phyloP scores from a whole-genome alignment of 1,139 yeast genomes.

The Nakaseomyces sp. region DNA sequence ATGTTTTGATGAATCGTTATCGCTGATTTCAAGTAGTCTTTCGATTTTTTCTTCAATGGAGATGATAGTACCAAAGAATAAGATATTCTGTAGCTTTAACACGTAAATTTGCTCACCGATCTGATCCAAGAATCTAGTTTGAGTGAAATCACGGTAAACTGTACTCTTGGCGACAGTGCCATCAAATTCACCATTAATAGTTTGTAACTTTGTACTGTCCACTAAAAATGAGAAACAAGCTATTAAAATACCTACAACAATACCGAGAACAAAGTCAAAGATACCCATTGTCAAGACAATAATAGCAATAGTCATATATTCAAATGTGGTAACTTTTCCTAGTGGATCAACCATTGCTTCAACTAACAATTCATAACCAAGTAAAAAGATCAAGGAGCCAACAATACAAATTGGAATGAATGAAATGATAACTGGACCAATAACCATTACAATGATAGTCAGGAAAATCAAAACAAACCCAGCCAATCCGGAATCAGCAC shows the following conservation, averaged over 20 bases:
- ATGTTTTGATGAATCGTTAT: conserved; percentile 34
- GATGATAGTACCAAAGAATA: conserved; percentile 92
- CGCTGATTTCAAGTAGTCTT: conserved; percentile 46
- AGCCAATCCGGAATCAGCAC: conserved; percentile 83
- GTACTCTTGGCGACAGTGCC: conserved; percentile 89
- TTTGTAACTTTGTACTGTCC: conserved; percentile 79
- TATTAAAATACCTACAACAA: conserved; percentile 76
- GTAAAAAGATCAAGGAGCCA: conserved; percentile 78
- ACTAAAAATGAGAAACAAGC: conserved; percentile 91
- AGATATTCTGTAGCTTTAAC: conserved; percentile 74
- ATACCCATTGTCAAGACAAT: conserved; percentile 93
- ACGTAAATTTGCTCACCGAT: conserved; percentile 90
- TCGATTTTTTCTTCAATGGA: conserved; percentile 75
- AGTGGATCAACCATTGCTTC: conserved; percentile 82
- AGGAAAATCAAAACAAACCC: conserved; percentile 81
- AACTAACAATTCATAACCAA: conserved; percentile 81
- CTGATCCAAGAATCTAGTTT: conserved; percentile 72
- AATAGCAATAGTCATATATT: conserved; percentile 71
- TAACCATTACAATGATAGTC: conserved; percentile 69
- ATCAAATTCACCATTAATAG: conserved; percentile 72
- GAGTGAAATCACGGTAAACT: conserved; percentile 84
- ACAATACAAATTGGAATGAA: conserved; percentile 92
- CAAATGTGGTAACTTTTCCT: conserved; percentile 66
- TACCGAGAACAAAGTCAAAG: conserved; percentile 90
- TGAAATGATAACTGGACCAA: conserved; percentile 90